Evolutionary conservation across 805 yeast genomes (phyloP).

Genomic region (Lachancea dasiensis): DNA sequence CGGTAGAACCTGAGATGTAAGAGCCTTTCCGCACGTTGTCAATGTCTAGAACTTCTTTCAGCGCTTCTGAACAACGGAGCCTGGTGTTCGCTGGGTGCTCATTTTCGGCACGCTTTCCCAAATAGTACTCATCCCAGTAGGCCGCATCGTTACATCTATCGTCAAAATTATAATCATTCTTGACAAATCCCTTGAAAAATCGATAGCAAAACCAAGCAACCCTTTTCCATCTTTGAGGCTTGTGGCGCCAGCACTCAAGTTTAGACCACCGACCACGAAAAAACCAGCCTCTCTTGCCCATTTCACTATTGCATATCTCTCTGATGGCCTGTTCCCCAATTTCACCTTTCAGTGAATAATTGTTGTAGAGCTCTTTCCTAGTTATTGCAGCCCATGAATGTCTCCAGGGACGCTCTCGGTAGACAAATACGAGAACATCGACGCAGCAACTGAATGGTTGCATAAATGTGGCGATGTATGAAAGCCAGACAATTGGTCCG

Average conservation of each 20-base stretch:
- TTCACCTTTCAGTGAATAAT: constrained; percentile 22
- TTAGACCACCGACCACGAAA: constrained; percentile 25
- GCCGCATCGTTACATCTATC: constrained; percentile 26
- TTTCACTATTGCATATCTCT: constrained; percentile 19
- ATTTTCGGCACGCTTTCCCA: constrained; percentile 2
- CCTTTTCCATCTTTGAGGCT: constrained; percentile 22
- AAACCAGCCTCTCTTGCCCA: constrained; percentile 31
- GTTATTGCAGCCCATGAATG: constrained; percentile 33
- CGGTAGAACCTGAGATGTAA: constrained; percentile 6
- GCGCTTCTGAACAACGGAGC: constrained; percentile 6
- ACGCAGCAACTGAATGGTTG: constrained; percentile 78
- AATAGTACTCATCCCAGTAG: constrained; percentile 21
- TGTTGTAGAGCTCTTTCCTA: constrained; percentile 17
- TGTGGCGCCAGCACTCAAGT: constrained; percentile 27
- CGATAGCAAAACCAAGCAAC: constrained; percentile 23
- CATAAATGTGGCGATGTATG: constrained; percentile 62
- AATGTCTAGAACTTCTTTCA: constrained; percentile 6
- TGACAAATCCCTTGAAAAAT: constrained; percentile 15
- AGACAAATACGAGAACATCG: constrained; percentile 67
- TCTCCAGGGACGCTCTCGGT: constrained; percentile 77
- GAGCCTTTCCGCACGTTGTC: constrained; percentile 3
- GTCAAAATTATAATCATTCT: constrained; percentile 14
- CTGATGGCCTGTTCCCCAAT: constrained; percentile 23
- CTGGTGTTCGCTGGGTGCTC: not conserved
- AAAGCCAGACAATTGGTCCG: constrained; percentile 57